These are phyloP conservation scores for Coemansia sp. DNA, from an alignment of 192 early-diverging fungal genomes.

Conservation along the genomic window DNA sequence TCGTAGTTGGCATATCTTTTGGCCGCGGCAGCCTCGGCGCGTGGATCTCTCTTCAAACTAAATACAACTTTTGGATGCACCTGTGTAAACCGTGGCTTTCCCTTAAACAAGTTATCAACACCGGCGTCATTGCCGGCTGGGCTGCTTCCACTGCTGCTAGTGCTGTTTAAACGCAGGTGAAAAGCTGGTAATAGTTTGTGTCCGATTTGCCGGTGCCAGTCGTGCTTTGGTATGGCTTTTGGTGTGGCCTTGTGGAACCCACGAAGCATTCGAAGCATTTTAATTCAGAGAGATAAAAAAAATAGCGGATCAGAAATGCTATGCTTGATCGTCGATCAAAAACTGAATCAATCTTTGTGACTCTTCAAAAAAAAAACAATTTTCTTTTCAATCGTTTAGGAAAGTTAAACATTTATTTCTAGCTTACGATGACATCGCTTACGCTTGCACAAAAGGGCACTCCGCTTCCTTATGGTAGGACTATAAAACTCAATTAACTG, in stretches of 20 bases:
- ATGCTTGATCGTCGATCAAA: no score
- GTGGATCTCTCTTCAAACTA: neutral
- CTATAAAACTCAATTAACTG: neutral
- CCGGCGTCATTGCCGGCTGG: neutral
- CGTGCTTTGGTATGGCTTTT: no score
- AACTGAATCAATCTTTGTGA: no score
- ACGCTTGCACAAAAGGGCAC: slow-evolving; percentile 61
- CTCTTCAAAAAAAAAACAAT: no score
- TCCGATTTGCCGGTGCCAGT: no score
- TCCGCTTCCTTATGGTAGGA: slow-evolving; percentile 56
- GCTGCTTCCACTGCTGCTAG: neutral
- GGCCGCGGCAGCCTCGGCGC: neutral
- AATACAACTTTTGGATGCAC: slow-evolving; percentile 8
- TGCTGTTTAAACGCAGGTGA: neutral
- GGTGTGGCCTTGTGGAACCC: no score
- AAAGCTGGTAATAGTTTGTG: no score
- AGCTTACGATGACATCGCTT: slow-evolving; percentile 44
- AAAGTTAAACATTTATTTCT: no score
- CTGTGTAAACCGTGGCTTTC: slow-evolving; percentile 38
- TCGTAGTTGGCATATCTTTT: neutral
- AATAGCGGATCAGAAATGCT: no score
- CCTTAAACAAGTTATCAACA: slow-evolving; percentile 28
- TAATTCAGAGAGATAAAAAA: no score
- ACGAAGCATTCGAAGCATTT: no score
- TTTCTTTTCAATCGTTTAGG: no score